Conservation (phyloP, 73 alveolate genomes). For the Uronychia binucleata region DNA sequence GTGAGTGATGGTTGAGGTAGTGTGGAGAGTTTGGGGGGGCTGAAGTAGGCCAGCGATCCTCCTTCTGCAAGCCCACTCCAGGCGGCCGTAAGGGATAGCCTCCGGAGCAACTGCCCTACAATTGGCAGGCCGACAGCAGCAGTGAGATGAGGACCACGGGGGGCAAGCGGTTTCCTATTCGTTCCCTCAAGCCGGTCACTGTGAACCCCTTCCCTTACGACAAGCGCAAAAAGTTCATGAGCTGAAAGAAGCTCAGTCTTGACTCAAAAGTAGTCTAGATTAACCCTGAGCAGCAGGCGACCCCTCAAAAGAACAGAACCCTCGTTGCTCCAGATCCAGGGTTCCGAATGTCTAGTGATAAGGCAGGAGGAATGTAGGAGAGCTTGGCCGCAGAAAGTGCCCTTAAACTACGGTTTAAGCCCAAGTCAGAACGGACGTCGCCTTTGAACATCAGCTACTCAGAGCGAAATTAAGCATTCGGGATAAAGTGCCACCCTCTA, state of each 20-base stretch:
- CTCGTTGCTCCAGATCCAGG: background rate
- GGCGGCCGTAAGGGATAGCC: background rate
- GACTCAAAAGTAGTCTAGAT: background rate
- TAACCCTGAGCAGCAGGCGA: background rate
- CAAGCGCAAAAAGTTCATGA: background rate
- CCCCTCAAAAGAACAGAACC: background rate
- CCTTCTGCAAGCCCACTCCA: background rate
- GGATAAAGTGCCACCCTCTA: background rate
- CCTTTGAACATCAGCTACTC: background rate
- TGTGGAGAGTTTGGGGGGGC: background rate
- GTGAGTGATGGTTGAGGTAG: too few species aligned
- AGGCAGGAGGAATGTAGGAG: background rate
- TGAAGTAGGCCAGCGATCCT: background rate
- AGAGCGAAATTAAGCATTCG: background rate
- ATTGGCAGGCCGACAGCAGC: background rate
- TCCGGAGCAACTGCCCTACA: background rate
- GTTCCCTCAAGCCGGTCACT: slow-evolving; percentile 1
- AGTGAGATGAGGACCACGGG: background rate
- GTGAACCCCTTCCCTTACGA: background rate
- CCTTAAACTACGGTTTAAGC: background rate
- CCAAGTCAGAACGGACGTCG: background rate
- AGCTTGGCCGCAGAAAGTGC: background rate
- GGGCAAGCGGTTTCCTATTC: background rate
- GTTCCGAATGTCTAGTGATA: background rate
- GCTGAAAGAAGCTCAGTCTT: background rate